These are phyloP conservation scores for Elsinoe batatas DNA, from an alignment of 2,329 filamentous ascomycete genomes.

Conservation along the genomic window DNA sequence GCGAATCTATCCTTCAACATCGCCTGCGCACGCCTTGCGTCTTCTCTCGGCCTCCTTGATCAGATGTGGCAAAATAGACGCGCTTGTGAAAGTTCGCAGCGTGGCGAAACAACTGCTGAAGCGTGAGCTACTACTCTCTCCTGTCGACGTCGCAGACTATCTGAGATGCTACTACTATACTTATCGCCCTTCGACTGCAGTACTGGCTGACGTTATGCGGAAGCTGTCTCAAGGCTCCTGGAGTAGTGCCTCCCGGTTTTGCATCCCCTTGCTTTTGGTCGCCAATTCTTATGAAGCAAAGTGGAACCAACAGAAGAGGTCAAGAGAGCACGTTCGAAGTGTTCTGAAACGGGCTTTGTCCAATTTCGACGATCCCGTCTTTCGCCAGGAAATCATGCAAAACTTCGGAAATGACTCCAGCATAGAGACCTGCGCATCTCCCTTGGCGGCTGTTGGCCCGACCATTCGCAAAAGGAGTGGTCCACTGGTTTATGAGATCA, in stretches of 20 bases:
- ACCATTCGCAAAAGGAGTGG: neutral
- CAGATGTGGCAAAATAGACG: neutral
- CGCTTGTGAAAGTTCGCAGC: neutral
- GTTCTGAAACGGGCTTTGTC: neutral
- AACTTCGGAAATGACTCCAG: too few species aligned
- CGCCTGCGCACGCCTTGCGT: neutral
- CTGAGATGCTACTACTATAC: constrained; percentile 8
- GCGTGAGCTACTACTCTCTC: neutral
- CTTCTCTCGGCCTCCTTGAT: neutral
- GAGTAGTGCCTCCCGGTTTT: neutral
- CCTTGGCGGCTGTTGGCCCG: neutral
- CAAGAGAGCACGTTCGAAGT: neutral
- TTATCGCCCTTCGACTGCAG: neutral
- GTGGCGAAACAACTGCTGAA: neutral
- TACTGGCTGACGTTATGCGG: neutral
- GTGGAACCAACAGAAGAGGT: constrained; percentile 4
- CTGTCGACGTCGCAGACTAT: neutral
- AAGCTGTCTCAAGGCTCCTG: constrained; percentile 2
- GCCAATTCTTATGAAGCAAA: constrained; percentile 4
- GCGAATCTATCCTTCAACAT: neutral
- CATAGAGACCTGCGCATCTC: neutral
- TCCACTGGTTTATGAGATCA: neutral
- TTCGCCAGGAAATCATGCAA: neutral
- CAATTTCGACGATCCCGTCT: neutral
- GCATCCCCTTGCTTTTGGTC: neutral